A percentile compares a stretch with the other conserved stretches of the same genome.
These are phyloP conservation scores for Cupressus sempervirens DNA, from an alignment of 75 land plant species.

Conservation along the genomic window DNA sequence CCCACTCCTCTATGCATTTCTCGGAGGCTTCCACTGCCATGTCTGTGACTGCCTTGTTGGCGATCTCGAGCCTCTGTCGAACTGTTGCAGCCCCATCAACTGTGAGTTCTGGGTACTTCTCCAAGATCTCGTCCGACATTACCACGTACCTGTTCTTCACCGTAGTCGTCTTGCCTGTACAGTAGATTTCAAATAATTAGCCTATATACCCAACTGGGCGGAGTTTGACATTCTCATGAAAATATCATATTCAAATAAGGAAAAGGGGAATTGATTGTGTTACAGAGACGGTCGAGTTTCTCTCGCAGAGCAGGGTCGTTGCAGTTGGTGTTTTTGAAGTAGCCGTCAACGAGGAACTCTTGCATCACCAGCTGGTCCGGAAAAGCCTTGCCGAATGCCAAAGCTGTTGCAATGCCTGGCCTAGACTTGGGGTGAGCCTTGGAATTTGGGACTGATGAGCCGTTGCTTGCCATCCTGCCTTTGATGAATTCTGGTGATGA, in stretches of 20 bases:
- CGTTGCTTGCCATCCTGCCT: neutral
- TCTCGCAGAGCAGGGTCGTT: constrained; percentile 70
- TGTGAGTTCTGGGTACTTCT: constrained; percentile 78
- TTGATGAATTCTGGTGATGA: neutral
- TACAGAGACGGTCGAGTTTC: constrained; percentile 90
- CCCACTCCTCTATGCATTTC: constrained; percentile 71
- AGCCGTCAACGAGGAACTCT: constrained; percentile 80
- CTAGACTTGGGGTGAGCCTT: constrained; percentile 15
- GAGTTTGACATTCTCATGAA: too few relatives aligned
- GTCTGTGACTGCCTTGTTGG: constrained; percentile 77
- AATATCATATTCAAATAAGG: neutral
- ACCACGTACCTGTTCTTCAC: constrained; percentile 97
- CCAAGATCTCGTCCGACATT: constrained; percentile 85
- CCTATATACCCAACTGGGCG: neutral
- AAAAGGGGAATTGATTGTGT: neutral
- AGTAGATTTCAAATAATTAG: neutral
- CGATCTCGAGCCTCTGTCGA: constrained; percentile 72
- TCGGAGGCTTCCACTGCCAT: constrained; percentile 79
- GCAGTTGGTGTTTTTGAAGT: constrained; percentile 78
- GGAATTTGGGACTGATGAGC: neutral
- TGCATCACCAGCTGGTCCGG: constrained; percentile 82
- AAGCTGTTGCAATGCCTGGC: constrained; percentile 66
- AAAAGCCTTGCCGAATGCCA: constrained; percentile 96
- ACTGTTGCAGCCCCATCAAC: constrained; percentile 74
- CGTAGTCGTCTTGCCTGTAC: constrained; percentile 88